Evolutionary conservation across 257 asterid genomes (phyloP), one percentile per base, ranked within the genome.

Genomic region (Solanum commersonii): DNA sequence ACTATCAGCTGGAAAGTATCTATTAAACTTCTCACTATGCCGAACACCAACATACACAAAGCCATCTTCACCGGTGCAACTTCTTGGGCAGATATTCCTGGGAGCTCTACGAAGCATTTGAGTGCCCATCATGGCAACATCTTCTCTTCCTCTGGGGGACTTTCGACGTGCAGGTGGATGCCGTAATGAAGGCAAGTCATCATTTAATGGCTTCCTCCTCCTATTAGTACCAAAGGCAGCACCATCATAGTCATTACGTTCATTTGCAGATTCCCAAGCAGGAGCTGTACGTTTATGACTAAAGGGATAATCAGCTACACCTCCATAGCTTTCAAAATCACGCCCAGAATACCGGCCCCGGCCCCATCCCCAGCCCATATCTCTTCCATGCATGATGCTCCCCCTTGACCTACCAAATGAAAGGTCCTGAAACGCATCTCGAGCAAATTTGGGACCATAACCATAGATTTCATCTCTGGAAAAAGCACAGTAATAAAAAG

Each of bases 121-220:
- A 46, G 81, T 78, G 34, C 91, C 94, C 88, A 95, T 90, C 37
- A 89, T 78, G 9, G 77, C 33, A 83, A 92, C 89, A 42, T 92
- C 93, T 72, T 92, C 98, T 91, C 94, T 93, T 87, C 90, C 91
- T 63, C 94, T 91, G 34, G 98, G 90, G 83, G 98, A 92, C 44
- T 89, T 68, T 91, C 96, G 94, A 89, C 95, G 93, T 6, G 94
- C 88, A 88, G 93, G 91, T 67, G 89, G 70, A 87, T 87, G 96
- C 18, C 93, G 91, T 87, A 87, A 88, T 46, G 94, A 84, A 90
- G 92, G 89, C 46, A 94, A 90, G 67, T 92, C 96, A 81, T 92
- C 95, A 74, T 90, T 93, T 88, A 92, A 82, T 33, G 90, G 76
- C 87, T 91, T 95, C 91, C 95, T 92, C 88, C 89, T 92, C 87